phyloP scores from a whole-genome alignment of 108 stramenopile genomes.

The Nitzschia inconspicua region DNA sequence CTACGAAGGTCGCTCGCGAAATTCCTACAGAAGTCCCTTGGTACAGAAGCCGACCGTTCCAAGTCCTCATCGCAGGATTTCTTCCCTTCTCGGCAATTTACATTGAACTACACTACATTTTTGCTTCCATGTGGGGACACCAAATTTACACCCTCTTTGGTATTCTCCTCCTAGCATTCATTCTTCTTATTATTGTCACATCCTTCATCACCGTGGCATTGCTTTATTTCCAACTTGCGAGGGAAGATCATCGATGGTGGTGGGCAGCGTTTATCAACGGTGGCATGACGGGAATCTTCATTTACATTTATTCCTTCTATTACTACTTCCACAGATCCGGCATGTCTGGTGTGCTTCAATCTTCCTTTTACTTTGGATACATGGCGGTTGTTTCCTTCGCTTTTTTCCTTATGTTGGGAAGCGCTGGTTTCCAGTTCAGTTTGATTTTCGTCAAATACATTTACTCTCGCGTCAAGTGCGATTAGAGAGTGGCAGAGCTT shows the following conservation, averaged over 20 bases:
- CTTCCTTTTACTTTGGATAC: constrained; percentile 97
- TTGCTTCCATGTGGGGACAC: constrained; percentile 98
- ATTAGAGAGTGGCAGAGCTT: too few species aligned
- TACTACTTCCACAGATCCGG: constrained; percentile 93
- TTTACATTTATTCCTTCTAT: constrained; percentile 94
- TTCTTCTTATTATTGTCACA: constrained; percentile 88
- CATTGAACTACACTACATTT: constrained; percentile 98
- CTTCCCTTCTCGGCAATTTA: constrained; percentile 98
- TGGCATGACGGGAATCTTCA: constrained; percentile 94
- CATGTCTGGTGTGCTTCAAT: constrained; percentile 94
- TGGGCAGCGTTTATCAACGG: constrained; percentile 95
- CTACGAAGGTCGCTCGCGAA: constrained; percentile 96
- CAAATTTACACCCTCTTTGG: constrained; percentile 99
- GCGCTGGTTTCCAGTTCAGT: constrained; percentile 90
- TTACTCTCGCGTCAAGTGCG: constrained; percentile 92
- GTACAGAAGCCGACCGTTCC: constrained; percentile 70
- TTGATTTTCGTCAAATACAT: constrained; percentile 94
- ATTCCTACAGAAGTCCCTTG: constrained; percentile 84
- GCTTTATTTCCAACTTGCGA: constrained; percentile 96
- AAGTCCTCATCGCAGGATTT: constrained; percentile 93
- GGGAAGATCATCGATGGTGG: constrained; percentile 99
- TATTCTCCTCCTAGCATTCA: constrained; percentile 93
- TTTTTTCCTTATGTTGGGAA: constrained; percentile 96
- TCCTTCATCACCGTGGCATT: constrained; percentile 93
- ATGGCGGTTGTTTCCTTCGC: constrained; percentile 93